phyloP scores from a whole-genome alignment of 352 stramenopile genomes.

The Globisporangium cederbergense region DNA sequence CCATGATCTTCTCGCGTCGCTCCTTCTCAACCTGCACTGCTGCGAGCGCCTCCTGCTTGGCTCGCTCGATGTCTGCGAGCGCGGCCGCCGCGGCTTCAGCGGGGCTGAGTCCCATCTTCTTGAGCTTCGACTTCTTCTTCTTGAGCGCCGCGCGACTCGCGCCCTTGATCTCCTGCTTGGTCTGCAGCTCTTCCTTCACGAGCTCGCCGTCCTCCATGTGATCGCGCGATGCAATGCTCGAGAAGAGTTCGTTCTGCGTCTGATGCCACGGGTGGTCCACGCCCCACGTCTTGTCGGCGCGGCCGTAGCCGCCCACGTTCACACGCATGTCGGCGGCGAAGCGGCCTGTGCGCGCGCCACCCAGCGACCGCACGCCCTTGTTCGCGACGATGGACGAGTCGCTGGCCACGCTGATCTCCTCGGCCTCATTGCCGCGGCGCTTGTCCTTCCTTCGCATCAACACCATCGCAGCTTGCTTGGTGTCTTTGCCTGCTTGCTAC shows the following conservation, averaged over 20 bases:
- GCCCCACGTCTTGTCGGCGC: slow-evolving; percentile 73
- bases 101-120: slow-evolving; percentile 46
- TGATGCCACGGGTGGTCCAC: slow-evolving; percentile 79
- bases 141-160: slow-evolving; percentile 74
- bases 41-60: slow-evolving; percentile 20
- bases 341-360: slow-evolving; percentile 45
- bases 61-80: slow-evolving; percentile 28
- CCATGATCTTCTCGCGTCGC: slow-evolving; percentile 17
- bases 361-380: slow-evolving; percentile 61
- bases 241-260: slow-evolving; percentile 45
- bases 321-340: slow-evolving; percentile 82
- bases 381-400: slow-evolving; percentile 62
- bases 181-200: slow-evolving; percentile 32
- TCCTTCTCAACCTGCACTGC: slow-evolving; percentile 18
- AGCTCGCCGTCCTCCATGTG: slow-evolving; percentile 57
- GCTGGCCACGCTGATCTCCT: slow-evolving; percentile 60
- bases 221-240: slow-evolving; percentile 47
- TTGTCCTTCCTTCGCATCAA: slow-evolving; percentile 71
- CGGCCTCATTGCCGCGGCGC: slow-evolving; percentile 52
- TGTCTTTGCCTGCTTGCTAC: not conserved
- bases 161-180: slow-evolving; percentile 36
- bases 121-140: slow-evolving; percentile 73
- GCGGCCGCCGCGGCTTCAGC: slow-evolving; percentile 26
- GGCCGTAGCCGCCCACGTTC: slow-evolving; percentile 66
- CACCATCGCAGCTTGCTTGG: slow-evolving; percentile 39